Percentiles rank a stretch among this genome's conserved stretches.
phyloP scores from a whole-genome alignment of 352 stramenopile species.

The Globisporangium iwayamae region DNA sequence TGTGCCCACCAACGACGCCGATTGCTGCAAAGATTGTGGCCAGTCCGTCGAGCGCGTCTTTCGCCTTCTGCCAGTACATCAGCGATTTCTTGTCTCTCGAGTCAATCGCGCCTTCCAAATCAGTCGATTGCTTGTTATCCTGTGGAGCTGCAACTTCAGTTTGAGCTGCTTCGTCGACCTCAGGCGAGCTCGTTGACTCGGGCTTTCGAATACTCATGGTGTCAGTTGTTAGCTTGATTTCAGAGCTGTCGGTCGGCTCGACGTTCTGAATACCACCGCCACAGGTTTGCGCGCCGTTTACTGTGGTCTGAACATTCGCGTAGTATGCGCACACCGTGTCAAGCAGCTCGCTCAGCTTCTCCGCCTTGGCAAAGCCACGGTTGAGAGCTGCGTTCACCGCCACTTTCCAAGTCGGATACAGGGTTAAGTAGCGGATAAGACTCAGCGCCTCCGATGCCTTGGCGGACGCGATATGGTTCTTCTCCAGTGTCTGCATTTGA shows the following conservation, averaged over 20 bases:
- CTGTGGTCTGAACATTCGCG: constrained; percentile 20
- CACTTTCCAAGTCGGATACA: constrained; percentile 77
- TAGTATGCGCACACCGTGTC: constrained; percentile 74
- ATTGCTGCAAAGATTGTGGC: constrained; percentile 60
- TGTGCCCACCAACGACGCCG: constrained; percentile 66
- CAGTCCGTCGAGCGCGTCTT: constrained; percentile 59
- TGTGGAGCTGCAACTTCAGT: neutral
- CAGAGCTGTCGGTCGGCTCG: constrained; percentile 16
- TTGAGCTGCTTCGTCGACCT: constrained; percentile 42
- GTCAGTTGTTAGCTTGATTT: constrained; percentile 23
- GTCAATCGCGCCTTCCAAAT: constrained; percentile 19
- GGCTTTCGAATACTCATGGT: constrained; percentile 42
- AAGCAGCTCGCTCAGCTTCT: constrained; percentile 48
- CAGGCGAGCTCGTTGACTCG: constrained; percentile 50
- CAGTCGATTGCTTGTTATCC: constrained; percentile 1
- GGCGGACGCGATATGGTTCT: constrained; percentile 42
- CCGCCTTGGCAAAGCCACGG: constrained; percentile 47
- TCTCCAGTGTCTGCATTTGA: constrained; percentile 15
- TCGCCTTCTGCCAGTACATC: constrained; percentile 69
- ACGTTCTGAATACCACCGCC: constrained; percentile 13
- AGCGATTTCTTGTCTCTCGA: constrained; percentile 67
- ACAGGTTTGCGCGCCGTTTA: neutral
- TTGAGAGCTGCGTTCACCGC: constrained; percentile 65
- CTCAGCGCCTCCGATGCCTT: constrained; percentile 63
- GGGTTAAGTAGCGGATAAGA: constrained; percentile 70